phyloP scores from a whole-genome alignment of 108 stramenopile genomes.

The Seminavis robusta region DNA sequence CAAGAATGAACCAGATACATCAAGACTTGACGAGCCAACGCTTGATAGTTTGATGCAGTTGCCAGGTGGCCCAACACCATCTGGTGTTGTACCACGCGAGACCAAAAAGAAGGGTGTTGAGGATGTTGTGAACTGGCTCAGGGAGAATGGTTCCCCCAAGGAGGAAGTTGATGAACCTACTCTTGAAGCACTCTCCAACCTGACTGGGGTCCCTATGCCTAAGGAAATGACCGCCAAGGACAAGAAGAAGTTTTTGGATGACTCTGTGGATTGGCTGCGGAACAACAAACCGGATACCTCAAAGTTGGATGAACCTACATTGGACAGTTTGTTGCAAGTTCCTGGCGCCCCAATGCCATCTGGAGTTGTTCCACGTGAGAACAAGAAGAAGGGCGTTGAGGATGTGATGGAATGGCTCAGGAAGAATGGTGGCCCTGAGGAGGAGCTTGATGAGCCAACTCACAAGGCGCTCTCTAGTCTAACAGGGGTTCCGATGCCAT shows the following conservation, averaged over 20 bases:
- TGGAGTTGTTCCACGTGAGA: not conserved
- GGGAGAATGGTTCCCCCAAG: slow-evolving; percentile 4
- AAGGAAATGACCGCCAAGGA: not conserved
- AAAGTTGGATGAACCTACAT: slow-evolving; percentile 8
- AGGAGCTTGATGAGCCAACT: no score
- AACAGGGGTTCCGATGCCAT: slow-evolving; percentile 10
- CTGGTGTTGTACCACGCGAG: not conserved
- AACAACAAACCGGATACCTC: not conserved
- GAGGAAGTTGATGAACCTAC: slow-evolving; percentile 11
- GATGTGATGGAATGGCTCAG: not conserved
- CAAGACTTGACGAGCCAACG: no score
- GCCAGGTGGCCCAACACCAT: no score
- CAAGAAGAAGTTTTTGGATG: not conserved
- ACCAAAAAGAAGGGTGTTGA: slow-evolving; percentile 11
- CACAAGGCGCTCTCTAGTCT: no score
- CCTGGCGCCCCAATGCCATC: slow-evolving; percentile 4
- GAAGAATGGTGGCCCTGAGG: not conserved
- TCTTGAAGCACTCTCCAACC: not conserved
- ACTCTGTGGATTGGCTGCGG: not conserved
- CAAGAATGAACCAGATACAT: slow-evolving; percentile 8
- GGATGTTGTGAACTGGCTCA: slow-evolving; percentile 27
- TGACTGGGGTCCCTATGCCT: slow-evolving; percentile 1
- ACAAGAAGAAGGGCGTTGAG: slow-evolving; percentile 4
- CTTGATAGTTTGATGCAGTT: no score
- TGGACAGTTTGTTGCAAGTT: slow-evolving; percentile 2